Evolutionary conservation across 192 early-diverging fungal genomes (phyloP).

Genomic region (Coemansia sp.): DNA sequence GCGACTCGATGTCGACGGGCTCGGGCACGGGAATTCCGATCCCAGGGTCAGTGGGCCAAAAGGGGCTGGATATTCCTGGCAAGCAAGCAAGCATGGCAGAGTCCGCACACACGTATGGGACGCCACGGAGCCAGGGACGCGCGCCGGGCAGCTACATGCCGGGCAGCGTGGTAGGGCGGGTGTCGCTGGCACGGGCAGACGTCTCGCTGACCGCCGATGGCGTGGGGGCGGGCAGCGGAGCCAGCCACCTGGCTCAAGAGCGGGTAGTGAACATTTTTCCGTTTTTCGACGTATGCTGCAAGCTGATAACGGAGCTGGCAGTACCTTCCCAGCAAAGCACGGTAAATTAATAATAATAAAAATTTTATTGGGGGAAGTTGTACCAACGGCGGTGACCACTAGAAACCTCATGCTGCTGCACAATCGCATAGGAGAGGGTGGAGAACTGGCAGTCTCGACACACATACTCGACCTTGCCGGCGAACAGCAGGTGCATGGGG

Average conservation of each 20-base stretch:
- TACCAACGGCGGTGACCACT: constrained; percentile 51
- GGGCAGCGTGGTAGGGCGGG: constrained; percentile 50
- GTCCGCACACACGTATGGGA: constrained; percentile 37
- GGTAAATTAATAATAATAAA: not conserved
- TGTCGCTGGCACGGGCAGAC: constrained; percentile 48
- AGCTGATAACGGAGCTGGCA: constrained; percentile 92
- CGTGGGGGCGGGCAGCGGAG: constrained; percentile 46
- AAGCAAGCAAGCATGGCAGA: constrained; percentile 14
- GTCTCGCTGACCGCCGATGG: constrained; percentile 53
- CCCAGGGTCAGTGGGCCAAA: constrained; percentile 6
- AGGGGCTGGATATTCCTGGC: constrained; percentile 17
- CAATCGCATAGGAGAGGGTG: constrained; percentile 23
- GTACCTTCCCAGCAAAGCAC: constrained; percentile 52
- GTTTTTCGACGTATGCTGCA: constrained; percentile 94
- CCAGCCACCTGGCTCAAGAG: constrained; percentile 54
- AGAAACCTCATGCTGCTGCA: constrained; percentile 41
- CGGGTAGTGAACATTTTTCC: constrained; percentile 69
- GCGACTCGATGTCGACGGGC: constrained; percentile 23
- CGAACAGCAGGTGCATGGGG: constrained; percentile 30
- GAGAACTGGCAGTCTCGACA: constrained; percentile 49
- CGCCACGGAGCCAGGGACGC: constrained; percentile 52
- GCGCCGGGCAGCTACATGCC: constrained; percentile 54
- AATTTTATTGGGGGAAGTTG: constrained; percentile 42
- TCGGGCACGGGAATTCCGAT: constrained; percentile 23
- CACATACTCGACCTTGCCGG: constrained; percentile 40